Conservation (phyloP, 768 basidiomycete genomes). For the Zangia roseola region DNA sequence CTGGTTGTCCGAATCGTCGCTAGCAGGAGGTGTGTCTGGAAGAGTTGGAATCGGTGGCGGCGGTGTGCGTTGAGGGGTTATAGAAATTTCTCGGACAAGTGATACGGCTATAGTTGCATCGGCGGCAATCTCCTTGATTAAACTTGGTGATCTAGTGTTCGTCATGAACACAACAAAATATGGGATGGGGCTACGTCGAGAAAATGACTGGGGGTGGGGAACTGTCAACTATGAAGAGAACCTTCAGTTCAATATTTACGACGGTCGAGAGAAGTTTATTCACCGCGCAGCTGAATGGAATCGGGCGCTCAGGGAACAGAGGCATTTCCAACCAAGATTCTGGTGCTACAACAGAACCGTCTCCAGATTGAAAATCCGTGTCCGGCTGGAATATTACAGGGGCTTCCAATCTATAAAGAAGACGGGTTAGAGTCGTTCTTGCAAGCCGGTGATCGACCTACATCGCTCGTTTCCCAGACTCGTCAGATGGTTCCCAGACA, state of each 20-base stretch:
- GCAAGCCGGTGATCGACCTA: slow-evolving; percentile 33
- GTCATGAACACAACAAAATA: slow-evolving; percentile 76
- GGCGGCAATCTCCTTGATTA: slow-evolving; percentile 64
- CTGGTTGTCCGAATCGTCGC: slow-evolving; percentile 42
- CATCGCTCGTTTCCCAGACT: slow-evolving; percentile 44
- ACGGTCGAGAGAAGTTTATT: slow-evolving; percentile 24
- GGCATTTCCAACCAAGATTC: slow-evolving; percentile 71
- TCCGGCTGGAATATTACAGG: slow-evolving; percentile 65
- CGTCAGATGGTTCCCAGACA: slow-evolving; percentile 55
- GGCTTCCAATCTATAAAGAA: slow-evolving; percentile 53
- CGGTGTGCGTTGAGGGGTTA: slow-evolving; percentile 41
- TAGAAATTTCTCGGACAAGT: slow-evolving; percentile 57
- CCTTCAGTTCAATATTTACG: neutral
- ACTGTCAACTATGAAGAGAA: slow-evolving; percentile 48
- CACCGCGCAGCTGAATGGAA: slow-evolving; percentile 68
- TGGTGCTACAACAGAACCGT: slow-evolving; percentile 42
- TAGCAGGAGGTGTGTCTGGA: slow-evolving; percentile 47
- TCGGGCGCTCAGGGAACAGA: slow-evolving; percentile 56
- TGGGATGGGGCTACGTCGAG: slow-evolving; percentile 60
- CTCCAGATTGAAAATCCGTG: slow-evolving; percentile 55
- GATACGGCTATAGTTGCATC: slow-evolving; percentile 73
- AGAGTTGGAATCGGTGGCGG: slow-evolving; percentile 48
- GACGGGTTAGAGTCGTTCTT: neutral
- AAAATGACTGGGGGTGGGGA: slow-evolving; percentile 59
- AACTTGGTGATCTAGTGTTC: slow-evolving; percentile 47